Conservation (phyloP, 345 rosid species). For the Lepidium aucheri region DNA sequence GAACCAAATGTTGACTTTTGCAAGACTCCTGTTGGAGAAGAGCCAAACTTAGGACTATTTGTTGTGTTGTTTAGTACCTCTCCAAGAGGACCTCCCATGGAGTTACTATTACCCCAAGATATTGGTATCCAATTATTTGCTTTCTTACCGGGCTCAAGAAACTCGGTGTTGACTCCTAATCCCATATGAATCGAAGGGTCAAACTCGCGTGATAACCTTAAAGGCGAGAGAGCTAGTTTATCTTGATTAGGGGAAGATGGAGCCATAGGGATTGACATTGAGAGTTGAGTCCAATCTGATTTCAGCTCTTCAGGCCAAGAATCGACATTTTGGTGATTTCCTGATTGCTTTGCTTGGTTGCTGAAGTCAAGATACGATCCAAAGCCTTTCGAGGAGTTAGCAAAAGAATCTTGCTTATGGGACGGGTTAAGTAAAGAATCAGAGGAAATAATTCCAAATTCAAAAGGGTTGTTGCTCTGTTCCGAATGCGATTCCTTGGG, state of each 20-base stretch:
- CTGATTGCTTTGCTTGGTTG: slow-evolving; percentile 34
- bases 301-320: slow-evolving; percentile 51
- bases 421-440: slow-evolving; percentile 40
- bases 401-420: slow-evolving; percentile 24
- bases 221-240: slow-evolving; percentile 41
- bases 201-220: slow-evolving; percentile 44
- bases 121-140: slow-evolving; percentile 37
- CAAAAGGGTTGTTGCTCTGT: slow-evolving; percentile 31
- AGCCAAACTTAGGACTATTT: slow-evolving; percentile 44
- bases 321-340: slow-evolving; percentile 25
- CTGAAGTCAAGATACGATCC: slow-evolving; percentile 36
- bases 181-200: slow-evolving; percentile 37
- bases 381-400: slow-evolving; percentile 37
- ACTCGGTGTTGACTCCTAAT: slow-evolving; percentile 25
- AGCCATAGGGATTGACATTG: slow-evolving; percentile 56
- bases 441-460: slow-evolving; percentile 46
- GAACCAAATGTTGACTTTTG: slow-evolving; percentile 63
- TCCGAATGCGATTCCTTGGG: slow-evolving; percentile 29
- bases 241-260: slow-evolving; percentile 36
- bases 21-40: slow-evolving; percentile 77
- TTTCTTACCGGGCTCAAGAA: slow-evolving; percentile 22
- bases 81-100: slow-evolving; percentile 65
- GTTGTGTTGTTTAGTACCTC: slow-evolving; percentile 42
- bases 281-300: slow-evolving; percentile 44
- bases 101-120: slow-evolving; percentile 39